A percentile compares a stretch with the other conserved stretches of the same genome.
These are phyloP conservation scores for Trichophaea hybrida DNA, from an alignment of 2,329 filamentous ascomycete species.

Conservation along the genomic window DNA sequence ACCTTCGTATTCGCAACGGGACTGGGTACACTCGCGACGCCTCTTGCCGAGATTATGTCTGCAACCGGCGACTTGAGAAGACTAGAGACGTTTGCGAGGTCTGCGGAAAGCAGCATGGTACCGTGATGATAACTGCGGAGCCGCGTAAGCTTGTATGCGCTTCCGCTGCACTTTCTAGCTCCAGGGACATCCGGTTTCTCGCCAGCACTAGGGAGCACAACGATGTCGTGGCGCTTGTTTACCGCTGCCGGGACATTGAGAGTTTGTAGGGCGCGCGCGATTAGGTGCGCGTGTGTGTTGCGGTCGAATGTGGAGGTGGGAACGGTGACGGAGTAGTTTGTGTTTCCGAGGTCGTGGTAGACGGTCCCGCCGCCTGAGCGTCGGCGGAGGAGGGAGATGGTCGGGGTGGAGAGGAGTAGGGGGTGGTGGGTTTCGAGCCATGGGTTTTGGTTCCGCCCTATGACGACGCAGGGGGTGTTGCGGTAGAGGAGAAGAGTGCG, in stretches of 20 bases:
- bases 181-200: constrained; percentile 18
- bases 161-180: constrained; percentile 68
- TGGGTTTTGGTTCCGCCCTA: constrained; percentile 94
- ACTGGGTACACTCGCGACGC: constrained; percentile 83
- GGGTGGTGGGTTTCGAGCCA: constrained; percentile 79
- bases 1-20: constrained; percentile 65
- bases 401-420: constrained; percentile 35
- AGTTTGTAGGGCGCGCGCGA: constrained; percentile 60
- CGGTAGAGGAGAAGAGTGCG: constrained; percentile 71
- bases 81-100: constrained; percentile 52
- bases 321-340: constrained; percentile 88
- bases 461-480: constrained; percentile 74
- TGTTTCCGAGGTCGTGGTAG: constrained; percentile 83
- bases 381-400: constrained; percentile 56
- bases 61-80: constrained; percentile 68
- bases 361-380: constrained; percentile 84
- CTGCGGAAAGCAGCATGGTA: constrained; percentile 68
- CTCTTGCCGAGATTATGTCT: constrained; percentile 61
- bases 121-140: constrained; percentile 78
- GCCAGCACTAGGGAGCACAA: constrained; percentile 44
- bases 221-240: constrained; percentile 87
- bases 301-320: constrained; percentile 64
- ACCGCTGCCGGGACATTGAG: constrained; percentile 52
- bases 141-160: constrained; percentile 83
- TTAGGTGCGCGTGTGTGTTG: constrained; percentile 81